Evolutionary conservation across 305 asterid species (phyloP), one percentile per base, ranked within the genome.

Genomic region (Fraxinus angustifolia): DNA sequence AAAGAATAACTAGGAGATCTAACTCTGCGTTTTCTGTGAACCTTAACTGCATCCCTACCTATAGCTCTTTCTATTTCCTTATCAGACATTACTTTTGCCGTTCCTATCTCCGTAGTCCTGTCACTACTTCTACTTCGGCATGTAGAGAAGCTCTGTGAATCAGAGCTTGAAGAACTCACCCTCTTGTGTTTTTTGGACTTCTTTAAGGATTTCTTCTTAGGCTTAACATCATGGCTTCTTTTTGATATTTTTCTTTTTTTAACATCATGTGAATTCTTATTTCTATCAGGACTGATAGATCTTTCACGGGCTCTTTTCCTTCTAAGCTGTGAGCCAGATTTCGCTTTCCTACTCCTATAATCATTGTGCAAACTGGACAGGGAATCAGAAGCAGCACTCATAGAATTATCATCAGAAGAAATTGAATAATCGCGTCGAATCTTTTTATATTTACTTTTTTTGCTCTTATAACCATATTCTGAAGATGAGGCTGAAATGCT

Each of bases 91-190:
- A 16, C 33, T 80, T 67, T 21, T 71, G 74, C 3, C 74, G 83
- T 82, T 84, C 68, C 87, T 80, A 78, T 86, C 93, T 75, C 80
- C 81, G 19, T 71, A 23, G 81, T 76, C 50, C 84, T 82, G 53
- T 87, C 84, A 75, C 88, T 75, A 78, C 88, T 84, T n/a, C 78
- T 80, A 81, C 80, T 88, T 79, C 30, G 85, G 84, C 86, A 83
- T 73, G 85, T 84, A 40, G 97, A 87, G 90, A 84, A 85, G 90
- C 97, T 91, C 84, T 48, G 82, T 10, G 94, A 88, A 82, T 90
- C 94, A 48, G 92, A 86, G 83, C 88, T 87, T 16, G 90, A 85
- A 71, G 90, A 88, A 87, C 91, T 84, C 82, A 82, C 23, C 45
- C 86, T 88, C 80, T 36, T n/a, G 73, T 80, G 75, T 77, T 91